Evolutionary conservation across 2,329 filamentous ascomycete genomes (phyloP).

Genomic region (Albophoma yamanashiensis): DNA sequence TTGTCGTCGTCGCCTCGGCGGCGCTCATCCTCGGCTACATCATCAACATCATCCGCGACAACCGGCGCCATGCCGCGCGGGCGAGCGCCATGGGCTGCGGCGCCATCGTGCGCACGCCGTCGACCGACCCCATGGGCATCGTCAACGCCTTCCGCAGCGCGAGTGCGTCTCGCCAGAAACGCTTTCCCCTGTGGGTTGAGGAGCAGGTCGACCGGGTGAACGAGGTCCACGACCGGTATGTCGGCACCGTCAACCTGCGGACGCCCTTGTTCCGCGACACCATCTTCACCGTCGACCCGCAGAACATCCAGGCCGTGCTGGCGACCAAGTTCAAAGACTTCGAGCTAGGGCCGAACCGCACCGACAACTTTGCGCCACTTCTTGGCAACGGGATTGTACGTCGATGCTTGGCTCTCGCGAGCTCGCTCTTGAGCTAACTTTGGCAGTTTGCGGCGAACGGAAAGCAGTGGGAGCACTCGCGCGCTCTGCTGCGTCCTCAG

Average conservation of each 20-base stretch:
- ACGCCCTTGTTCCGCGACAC: constrained; percentile 9
- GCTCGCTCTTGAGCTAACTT: background rate
- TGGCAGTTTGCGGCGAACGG: constrained; percentile 22
- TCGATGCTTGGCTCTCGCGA: background rate
- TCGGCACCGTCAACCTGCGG: constrained; percentile 8
- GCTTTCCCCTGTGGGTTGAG: constrained; percentile 6
- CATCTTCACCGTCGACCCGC: constrained; percentile 12
- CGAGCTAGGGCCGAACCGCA: constrained; percentile 13
- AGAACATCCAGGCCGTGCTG: constrained; percentile 17
- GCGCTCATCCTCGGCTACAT: constrained; percentile 5
- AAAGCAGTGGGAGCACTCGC: constrained; percentile 24
- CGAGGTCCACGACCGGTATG: constrained; percentile 4
- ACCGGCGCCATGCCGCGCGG: constrained; percentile 2
- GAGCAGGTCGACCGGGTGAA: constrained; percentile 2
- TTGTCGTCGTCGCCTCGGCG: background rate
- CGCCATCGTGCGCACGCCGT: constrained; percentile 1
- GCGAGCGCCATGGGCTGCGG: constrained; percentile 10
- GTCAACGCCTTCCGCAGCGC: constrained; percentile 2
- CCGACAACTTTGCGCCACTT: constrained; percentile 20
- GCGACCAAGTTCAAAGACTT: constrained; percentile 15
- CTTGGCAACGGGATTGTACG: constrained; percentile 30
- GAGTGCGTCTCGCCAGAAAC: constrained; percentile 6
- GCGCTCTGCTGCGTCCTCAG: constrained; percentile 27
- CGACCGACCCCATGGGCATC: constrained; percentile 8
- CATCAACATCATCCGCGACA: constrained; percentile 2